Evolutionary conservation across 345 rosid genomes (phyloP), one percentile per base, ranked within the genome.

Genomic region (Anacardium occidentale): DNA sequence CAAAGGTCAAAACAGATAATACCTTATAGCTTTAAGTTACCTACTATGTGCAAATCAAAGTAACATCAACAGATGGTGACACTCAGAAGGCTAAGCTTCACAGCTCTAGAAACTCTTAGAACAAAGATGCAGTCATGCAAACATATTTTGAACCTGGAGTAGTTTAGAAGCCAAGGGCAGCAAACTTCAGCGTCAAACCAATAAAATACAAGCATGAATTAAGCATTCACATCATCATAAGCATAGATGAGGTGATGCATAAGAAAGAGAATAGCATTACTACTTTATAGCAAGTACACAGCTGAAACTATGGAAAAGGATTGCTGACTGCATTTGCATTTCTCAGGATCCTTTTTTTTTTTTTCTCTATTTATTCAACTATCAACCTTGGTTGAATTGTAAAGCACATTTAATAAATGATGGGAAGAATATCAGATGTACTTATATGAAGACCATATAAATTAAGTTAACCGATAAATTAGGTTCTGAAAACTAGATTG

Each of bases 401-500:
- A 20, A n/a, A 65, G 24, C 21, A 52, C 26, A 65, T 65, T 65
- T 45, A 40, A 54, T 34, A 61, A 70, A 75, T 66, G 37, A 34
- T 5, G 71, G 14, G 22, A 69, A 67, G 51, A 45, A 76, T 65
- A 52, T 71, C 17, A 66, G 56, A 10, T 32, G 50, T 14, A 37
- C 53, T 5, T 58, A 24, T 40, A 64, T 8, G 66, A 32, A 7
- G 56, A 42, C 62, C 60, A 6, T 65, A 44, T 10, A 61, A 74
- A 48, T 72, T 44, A 21, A 53, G 2, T 34, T 42, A 0, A 59
- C 32, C 26, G 47, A 67, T 58, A 3, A 8, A 21, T 61, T 66
- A 42, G 40, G 45, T 26, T 84, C 87, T 85, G 83, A 95, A 95
- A 40, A 95, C 91, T 67, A 95, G 79, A 82, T 92, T 91, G 85